Evolutionary conservation across 495 filamentous ascomycete species (phyloP), one percentile per base, ranked within the genome.

Genomic region (Aspergillus conjunctus): DNA sequence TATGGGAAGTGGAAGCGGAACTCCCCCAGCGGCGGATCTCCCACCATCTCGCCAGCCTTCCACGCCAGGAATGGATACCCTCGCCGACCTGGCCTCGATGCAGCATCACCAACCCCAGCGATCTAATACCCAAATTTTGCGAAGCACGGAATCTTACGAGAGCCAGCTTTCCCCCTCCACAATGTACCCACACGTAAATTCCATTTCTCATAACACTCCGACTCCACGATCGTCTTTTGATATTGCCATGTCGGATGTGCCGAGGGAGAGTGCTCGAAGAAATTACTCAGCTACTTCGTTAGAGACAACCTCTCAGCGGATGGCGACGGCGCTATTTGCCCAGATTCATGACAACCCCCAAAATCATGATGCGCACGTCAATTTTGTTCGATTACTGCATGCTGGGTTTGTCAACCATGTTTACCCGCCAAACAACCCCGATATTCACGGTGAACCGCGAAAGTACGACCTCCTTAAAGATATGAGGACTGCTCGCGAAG

Each of bases 61-160:
- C 10, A 86, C 84, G 15, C 77, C 83, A 1, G 81, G 82, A 17
- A 88, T 88, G 84, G 85, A 88, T 60, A 84, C 85, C 18, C 69
- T 89, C 51, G 86, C 86, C 39, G 86, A 88, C 66, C 68, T 88
- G 33, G 86, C 86, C 45, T 81, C 85, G 4, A 87, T 88, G 83
- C 86, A 88, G 71, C 81, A 85, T 58, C 82, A 82, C 49, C 86
- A 88, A 60, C 81, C 78, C 4, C 73, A 77, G 54, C 77, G 79
- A 15, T 75, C 77, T 21, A 83, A 68, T 54, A 70, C 76, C 37
- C 68, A 68, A 33, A 76, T 78, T 50, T 57, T 84, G 32, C 80
- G 81, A 7, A 78, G 66, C 60, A 71, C 76, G 20, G 76, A 81
- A 50, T 71, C 77, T 11, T 79, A 79, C 62, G 77, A 85, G 37